Evolutionary conservation across 257 asterid species (phyloP).

Genomic region (Solanum lycopersicoides): DNA sequence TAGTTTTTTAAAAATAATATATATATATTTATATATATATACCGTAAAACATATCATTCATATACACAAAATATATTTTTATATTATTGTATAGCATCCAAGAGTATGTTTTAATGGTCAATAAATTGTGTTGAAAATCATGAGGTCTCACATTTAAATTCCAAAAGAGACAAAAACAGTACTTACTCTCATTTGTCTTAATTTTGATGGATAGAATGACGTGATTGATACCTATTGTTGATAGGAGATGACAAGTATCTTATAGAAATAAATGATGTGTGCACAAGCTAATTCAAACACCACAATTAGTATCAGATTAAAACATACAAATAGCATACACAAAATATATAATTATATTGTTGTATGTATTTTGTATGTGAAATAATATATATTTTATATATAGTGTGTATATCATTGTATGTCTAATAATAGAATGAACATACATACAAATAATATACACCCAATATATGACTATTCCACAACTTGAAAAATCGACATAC

Average conservation of each 20-base stretch:
- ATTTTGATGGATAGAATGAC: neutral
- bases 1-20: neutral
- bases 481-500: neutral
- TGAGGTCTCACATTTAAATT: neutral
- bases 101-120: neutral
- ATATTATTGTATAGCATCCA: neutral
- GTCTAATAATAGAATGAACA: neutral
- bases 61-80: neutral
- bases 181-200: neutral
- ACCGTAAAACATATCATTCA: neutral
- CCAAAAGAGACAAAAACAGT: no score
- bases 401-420: neutral
- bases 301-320: neutral
- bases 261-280: rapidly evolving
- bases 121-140: neutral
- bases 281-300: no score
- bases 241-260: neutral
- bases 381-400: neutral
- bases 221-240: neutral
- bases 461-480: neutral
- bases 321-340: neutral
- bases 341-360: no score
- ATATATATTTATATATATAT: neutral
- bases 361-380: neutral
- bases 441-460: no score